Conservation (phyloP, 2,329 filamentous ascomycete species). For the Fusarium miscanthi region DNA sequence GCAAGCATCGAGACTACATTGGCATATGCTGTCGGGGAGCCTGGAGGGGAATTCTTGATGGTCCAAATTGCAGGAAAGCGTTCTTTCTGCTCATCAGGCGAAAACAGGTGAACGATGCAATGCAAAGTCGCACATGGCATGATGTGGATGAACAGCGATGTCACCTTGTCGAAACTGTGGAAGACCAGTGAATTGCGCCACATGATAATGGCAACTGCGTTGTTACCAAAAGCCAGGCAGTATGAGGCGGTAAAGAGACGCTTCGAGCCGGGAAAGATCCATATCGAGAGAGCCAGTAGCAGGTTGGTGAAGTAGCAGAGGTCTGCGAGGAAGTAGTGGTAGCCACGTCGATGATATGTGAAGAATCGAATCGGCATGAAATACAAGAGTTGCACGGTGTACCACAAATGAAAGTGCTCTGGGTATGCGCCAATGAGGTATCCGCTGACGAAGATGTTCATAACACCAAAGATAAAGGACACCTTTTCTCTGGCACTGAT, state of each 20-base stretch:
- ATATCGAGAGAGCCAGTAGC: constrained; percentile 82
- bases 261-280: constrained; percentile 91
- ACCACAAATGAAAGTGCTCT: constrained; percentile 92
- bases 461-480: constrained; percentile 93
- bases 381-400: constrained; percentile 85
- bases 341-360: constrained; percentile 89
- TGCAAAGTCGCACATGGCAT: constrained; percentile 97
- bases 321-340: constrained; percentile 97
- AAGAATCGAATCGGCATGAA: constrained; percentile 98
- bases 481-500: constrained; percentile 94
- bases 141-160: constrained; percentile 98
- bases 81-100: constrained; percentile 70
- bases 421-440: constrained; percentile 90
- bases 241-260: constrained; percentile 92
- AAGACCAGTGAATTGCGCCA: constrained; percentile 99
- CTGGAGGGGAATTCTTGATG: constrained; percentile 76
- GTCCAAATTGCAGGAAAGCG: constrained; percentile 88
- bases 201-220: constrained; percentile 97
- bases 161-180: constrained; percentile 98
- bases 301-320: constrained; percentile 99
- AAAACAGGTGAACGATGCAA: constrained; percentile 86
- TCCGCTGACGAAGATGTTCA: constrained; percentile 97
- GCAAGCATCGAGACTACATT: constrained; percentile 85
- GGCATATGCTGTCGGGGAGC: constrained; percentile 82
- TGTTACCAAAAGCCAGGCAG: constrained; percentile 94